Percentiles rank a stretch among this genome's conserved stretches.
phyloP scores from a whole-genome alignment of 179 eudicot genomes.

The Actinidia arguta region DNA sequence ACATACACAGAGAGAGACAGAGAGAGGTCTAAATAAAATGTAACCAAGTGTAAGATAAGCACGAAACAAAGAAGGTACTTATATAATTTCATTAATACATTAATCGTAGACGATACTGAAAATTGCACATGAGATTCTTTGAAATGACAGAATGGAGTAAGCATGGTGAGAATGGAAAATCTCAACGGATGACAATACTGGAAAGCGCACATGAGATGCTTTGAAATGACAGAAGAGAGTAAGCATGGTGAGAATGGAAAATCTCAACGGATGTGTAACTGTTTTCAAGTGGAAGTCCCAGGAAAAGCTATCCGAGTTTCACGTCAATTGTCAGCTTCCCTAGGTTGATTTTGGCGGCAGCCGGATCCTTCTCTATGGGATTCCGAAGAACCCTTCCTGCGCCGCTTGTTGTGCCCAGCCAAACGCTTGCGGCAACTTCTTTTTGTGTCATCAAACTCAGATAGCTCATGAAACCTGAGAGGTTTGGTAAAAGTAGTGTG shows the following conservation, averaged over 20 bases:
- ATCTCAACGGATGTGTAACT: slow-evolving; percentile 23
- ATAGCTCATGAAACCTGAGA: slow-evolving; percentile 52
- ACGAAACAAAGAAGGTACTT: no score
- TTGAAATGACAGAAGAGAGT: slow-evolving; percentile 56
- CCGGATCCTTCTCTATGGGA: slow-evolving; percentile 32
- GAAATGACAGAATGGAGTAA: no score
- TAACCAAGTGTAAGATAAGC: no score
- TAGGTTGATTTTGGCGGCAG: slow-evolving; percentile 10
- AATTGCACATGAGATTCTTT: no score
- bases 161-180: no score
- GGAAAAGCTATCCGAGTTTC: slow-evolving; percentile 16
- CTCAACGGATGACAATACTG: no score
- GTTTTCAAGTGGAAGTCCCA: slow-evolving; percentile 14
- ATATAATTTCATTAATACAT: no score
- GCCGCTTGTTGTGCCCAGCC: slow-evolving; percentile 62
- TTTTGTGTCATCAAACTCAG: slow-evolving; percentile 51
- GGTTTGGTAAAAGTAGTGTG: not conserved
- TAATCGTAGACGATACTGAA: no score
- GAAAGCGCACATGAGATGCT: not conserved
- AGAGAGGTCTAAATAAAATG: no score
- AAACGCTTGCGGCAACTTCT: slow-evolving; percentile 54
- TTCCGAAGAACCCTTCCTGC: slow-evolving; percentile 42
- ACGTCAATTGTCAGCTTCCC: slow-evolving; percentile 22
- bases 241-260: slow-evolving; percentile 26
- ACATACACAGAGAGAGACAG: no score